phyloP scores from a whole-genome alignment of 345 rosid genomes.

The Linum lewisii region DNA sequence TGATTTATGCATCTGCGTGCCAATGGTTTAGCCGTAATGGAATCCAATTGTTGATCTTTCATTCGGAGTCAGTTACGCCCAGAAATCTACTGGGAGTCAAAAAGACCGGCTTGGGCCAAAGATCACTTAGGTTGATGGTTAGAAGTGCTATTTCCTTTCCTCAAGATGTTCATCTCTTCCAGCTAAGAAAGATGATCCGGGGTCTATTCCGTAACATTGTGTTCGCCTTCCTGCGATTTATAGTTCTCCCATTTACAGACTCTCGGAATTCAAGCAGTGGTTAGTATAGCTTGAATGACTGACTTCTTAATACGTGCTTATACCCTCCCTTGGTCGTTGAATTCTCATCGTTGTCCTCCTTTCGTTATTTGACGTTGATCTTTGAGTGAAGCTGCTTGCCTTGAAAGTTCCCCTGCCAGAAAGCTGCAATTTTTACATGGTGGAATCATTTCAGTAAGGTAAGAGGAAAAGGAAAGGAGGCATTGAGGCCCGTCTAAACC shows the following conservation, averaged over 20 bases:
- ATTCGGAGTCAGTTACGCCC: not conserved
- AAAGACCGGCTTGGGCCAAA: slow-evolving; percentile 1
- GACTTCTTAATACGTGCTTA: not conserved
- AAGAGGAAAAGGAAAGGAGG: slow-evolving; percentile 1
- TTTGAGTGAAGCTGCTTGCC: not conserved
- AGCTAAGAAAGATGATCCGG: not conserved
- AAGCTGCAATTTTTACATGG: not conserved
- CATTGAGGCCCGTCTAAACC: not conserved
- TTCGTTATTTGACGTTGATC: not conserved
- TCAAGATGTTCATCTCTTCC: not conserved
- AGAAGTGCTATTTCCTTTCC: not conserved
- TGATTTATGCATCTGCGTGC: too few relatives aligned
- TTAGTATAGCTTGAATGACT: not conserved
- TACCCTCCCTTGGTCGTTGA: not conserved
- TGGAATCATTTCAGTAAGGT: not conserved
- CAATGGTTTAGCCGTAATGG: too few relatives aligned
- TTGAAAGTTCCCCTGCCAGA: not conserved
- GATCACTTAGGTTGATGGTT: slow-evolving; percentile 1
- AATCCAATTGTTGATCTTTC: too few relatives aligned
- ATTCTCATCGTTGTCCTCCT: not conserved
- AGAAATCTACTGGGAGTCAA: not conserved
- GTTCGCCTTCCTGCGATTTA: not conserved
- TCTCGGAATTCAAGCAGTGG: not conserved
- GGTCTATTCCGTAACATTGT: not conserved
- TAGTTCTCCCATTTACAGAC: slow-evolving; percentile 1